A percentile compares a stretch with the other conserved stretches of the same genome.
Conservation (phyloP, 495 filamentous ascomycete species). For the Mytilinidion resinicola region DNA sequence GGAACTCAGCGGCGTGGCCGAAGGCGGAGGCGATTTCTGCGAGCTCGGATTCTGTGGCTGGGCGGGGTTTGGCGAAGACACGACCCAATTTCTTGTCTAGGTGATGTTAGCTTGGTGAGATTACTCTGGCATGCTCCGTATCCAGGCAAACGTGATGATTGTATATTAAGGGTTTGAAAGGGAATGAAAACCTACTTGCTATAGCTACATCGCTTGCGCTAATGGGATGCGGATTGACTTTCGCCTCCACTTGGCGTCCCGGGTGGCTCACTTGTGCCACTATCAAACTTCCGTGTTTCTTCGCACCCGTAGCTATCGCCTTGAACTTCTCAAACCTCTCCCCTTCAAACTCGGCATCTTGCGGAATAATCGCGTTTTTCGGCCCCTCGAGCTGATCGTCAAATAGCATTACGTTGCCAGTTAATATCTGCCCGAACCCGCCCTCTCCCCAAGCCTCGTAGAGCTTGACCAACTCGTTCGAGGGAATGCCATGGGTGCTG, state of each 20-base stretch:
- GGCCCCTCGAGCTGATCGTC: conserved; percentile 52
- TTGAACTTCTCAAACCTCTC: conserved; percentile 55
- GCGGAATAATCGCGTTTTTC: conserved; percentile 54
- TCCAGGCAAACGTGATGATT: no score
- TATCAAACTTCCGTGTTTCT: conserved; percentile 49
- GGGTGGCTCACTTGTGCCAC: conserved; percentile 58
- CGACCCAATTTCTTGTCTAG: conserved; percentile 39
- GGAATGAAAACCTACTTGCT: conserved; percentile 16
- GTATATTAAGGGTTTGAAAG: not conserved
- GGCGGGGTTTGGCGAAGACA: conserved; percentile 44
- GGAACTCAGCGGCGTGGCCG: conserved; percentile 50
- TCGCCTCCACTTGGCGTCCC: conserved; percentile 49
- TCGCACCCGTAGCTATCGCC: conserved; percentile 44
- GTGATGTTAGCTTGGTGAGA: not conserved
- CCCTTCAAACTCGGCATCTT: conserved; percentile 42
- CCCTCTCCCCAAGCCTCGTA: conserved; percentile 58
- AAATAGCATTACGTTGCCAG: conserved; percentile 59
- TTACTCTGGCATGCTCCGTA: no score
- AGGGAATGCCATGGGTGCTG: conserved; percentile 50
- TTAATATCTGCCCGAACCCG: conserved; percentile 50
- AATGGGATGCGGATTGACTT: conserved; percentile 50
- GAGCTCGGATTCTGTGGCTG: conserved; percentile 49
- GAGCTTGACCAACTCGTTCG: conserved; percentile 49
- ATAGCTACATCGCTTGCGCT: conserved; percentile 57
- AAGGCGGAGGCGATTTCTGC: conserved; percentile 45